These are phyloP conservation scores for Tuber microsphaerosporum DNA, from an alignment of 495 filamentous ascomycete species.

Conservation along the genomic window DNA sequence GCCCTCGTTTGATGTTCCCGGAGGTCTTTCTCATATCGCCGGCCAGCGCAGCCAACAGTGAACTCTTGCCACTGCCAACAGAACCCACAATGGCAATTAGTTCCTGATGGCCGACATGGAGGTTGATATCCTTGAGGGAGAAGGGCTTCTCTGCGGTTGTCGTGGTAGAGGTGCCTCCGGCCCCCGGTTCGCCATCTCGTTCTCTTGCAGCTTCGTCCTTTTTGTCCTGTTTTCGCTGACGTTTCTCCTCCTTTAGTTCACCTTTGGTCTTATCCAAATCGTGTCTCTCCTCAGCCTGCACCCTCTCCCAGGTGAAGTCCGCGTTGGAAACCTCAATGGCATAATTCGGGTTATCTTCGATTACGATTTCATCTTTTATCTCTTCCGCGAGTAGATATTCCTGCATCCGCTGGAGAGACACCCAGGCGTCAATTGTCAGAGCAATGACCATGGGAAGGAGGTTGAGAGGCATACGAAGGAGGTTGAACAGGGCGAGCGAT, in stretches of 20 bases:
- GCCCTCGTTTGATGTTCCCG: constrained; percentile 67
- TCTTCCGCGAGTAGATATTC: constrained; percentile 84
- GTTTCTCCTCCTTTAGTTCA: constrained; percentile 41
- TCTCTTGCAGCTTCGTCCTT: constrained; percentile 41
- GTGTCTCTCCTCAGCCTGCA: constrained; percentile 47
- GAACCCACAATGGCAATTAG: constrained; percentile 83
- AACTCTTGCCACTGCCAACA: constrained; percentile 88
- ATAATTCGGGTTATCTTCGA: constrained; percentile 55
- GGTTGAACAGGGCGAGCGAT: constrained; percentile 87
- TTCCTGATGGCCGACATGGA: constrained; percentile 72
- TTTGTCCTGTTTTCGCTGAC: constrained; percentile 45
- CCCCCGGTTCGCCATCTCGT: constrained; percentile 33
- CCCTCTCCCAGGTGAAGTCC: constrained; percentile 88
- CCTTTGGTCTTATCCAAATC: constrained; percentile 43
- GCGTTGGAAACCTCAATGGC: constrained; percentile 68
- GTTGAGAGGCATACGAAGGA: constrained; percentile 79
- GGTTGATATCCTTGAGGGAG: constrained; percentile 63
- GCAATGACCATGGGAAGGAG: constrained; percentile 81
- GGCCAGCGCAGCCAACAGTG: constrained; percentile 78
- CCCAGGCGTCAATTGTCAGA: constrained; percentile 80
- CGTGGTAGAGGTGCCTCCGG: constrained; percentile 12
- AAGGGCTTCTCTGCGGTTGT: constrained; percentile 56
- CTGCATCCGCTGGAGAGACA: constrained; percentile 73
- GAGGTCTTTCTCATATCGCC: constrained; percentile 85
- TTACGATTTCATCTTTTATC: constrained; percentile 62